Percentiles rank a stretch among this genome's conserved stretches.
These are phyloP conservation scores for Haplosporangium sp. DNA, from an alignment of 371 early-diverging fungal genomes.

Conservation along the genomic window DNA sequence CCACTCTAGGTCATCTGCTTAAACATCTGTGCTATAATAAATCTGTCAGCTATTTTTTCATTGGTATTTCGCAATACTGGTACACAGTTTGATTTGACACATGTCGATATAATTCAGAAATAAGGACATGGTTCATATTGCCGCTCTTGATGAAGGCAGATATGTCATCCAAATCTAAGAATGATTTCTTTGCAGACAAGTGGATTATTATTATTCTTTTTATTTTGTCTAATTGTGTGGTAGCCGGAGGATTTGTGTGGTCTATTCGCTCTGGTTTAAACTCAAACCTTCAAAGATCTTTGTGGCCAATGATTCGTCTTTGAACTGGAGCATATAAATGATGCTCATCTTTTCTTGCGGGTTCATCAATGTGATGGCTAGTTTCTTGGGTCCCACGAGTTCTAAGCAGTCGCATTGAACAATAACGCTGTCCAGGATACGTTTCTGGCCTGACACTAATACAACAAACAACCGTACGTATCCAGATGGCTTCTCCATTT, in stretches of 20 bases:
- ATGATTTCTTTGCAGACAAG: too few species aligned
- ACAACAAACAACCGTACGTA: conserved; percentile 48
- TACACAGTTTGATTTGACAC: background rate
- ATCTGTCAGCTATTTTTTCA: conserved; percentile 16
- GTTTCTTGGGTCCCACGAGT: conserved; percentile 53
- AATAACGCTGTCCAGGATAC: conserved; percentile 53
- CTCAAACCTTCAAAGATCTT: conserved; percentile 54
- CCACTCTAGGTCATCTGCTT: conserved; percentile 46
- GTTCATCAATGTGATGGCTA: conserved; percentile 53
- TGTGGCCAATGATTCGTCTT: conserved; percentile 45
- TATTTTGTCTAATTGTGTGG: background rate
- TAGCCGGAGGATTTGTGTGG: background rate
- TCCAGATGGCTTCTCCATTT: conserved; percentile 53
- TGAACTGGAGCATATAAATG: conserved; percentile 56
- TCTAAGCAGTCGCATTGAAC: conserved; percentile 53
- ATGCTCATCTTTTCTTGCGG: conserved; percentile 57
- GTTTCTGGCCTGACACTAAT: conserved; percentile 31
- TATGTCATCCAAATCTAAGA: too few species aligned
- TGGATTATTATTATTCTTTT: too few species aligned
- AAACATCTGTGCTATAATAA: conserved; percentile 32
- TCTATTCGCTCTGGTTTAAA: conserved; percentile 44
- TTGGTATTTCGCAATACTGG: background rate
- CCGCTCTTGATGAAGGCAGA: too few species aligned
- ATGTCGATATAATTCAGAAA: background rate
- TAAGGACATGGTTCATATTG: too few species aligned